Percentiles rank a stretch among this genome's conserved stretches.
Evolutionary conservation across 495 filamentous ascomycete species (phyloP).

Genomic region (Umbilicaria muhlenbergii): DNA sequence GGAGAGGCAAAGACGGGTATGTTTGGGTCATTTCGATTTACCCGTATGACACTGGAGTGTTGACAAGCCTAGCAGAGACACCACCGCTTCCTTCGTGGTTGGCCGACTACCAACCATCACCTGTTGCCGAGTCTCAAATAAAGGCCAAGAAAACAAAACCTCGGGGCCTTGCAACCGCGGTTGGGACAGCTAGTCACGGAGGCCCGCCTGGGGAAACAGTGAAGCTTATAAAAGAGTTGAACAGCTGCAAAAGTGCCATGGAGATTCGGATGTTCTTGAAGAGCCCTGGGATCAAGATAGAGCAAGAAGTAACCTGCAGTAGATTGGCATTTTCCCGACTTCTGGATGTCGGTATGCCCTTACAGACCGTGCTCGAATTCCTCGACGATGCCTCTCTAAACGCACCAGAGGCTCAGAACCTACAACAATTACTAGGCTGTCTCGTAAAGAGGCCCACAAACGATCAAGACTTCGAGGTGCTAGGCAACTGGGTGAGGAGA

Average conservation of each 20-base stretch:
- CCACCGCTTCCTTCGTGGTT: constrained; percentile 7
- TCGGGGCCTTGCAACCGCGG: no score
- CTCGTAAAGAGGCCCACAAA: constrained; percentile 6
- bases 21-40: no score
- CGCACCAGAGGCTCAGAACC: constrained; percentile 23
- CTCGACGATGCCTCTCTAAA: constrained; percentile 29
- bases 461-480: constrained; percentile 2
- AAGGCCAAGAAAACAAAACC: not conserved
- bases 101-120: not conserved
- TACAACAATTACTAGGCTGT: constrained; percentile 14
- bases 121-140: not conserved
- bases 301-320: constrained; percentile 24
- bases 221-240: not conserved
- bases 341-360: constrained; percentile 7
- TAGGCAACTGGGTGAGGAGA: constrained; percentile 19
- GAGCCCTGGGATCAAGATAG: constrained; percentile 17
- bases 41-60: not conserved
- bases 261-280: no score
- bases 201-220: not conserved
- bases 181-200: not conserved
- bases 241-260: constrained; percentile 3
- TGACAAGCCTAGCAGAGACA: not conserved
- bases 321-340: constrained; percentile 25
- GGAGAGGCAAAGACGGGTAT: no score
- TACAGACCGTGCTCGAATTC: constrained; percentile 22